Base-by-base conservation (phyloP, 2,329 filamentous ascomycete species). In the Aspergillus candidus region DNA sequence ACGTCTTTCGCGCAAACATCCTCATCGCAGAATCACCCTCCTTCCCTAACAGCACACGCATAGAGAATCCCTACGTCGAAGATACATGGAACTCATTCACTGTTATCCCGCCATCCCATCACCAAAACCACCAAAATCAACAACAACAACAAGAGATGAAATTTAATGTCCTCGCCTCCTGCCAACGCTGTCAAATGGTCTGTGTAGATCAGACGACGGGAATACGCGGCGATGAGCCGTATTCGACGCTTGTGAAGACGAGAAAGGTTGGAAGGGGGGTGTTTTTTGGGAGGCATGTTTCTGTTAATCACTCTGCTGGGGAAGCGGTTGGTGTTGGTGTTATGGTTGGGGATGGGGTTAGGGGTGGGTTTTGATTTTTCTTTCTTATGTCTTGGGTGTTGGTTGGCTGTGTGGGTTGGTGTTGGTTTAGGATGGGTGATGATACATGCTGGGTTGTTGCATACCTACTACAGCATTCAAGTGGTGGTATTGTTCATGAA, bases 101-200 rank as follows among this genome's bases (percentile, higher is more conserved):
- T 7, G 84, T 96, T 45, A 86, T 84, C 1, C 48, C 56, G 0
- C 2, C 4, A 7, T 22, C 18, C 3, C 18, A 22, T 7, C 18
- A 22, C 18, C 18, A 22, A 2, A 15, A 15, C 18, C 18, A 22
- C 4, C 18, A 22, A 4, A 22, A 4, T 22, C 18, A 10, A 27
- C 22, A 27, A 2, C 22, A 27, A 6, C 22, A 27, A 6, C 49
- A 52, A 2, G 46, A 60, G 13, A 33, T 63, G 18, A 54, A 42
- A 1, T 63, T 74, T 15, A 58, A 84, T 49, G 79, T 94, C 57
- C 69, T 97, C 4, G 91, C 90, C 0, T 79, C 86, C 3, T 98
- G 93, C 59, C 79, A 88, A 48, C 75, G 93, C 47, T 98, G 93
- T 56, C 89, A 95, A 63, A 97, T 98, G 90, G 84, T 98, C 8